phyloP scores from a whole-genome alignment of 1,284 basidiomycete species.

The Phellopilus nigrolimitatus region DNA sequence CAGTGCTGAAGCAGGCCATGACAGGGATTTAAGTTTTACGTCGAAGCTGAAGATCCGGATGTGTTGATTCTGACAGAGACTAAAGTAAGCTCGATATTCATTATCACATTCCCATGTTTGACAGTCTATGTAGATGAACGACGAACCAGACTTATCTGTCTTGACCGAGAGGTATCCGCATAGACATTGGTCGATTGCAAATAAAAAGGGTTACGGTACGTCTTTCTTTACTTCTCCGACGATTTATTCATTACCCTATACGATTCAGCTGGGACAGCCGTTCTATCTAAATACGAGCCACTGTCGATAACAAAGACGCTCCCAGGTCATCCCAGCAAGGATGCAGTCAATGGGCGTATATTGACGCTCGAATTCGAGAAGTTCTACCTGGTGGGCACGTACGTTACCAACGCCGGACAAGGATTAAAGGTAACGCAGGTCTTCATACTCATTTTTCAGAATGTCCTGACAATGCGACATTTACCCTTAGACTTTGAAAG shows the following conservation, averaged over 20 bases:
- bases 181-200: conserved; percentile 70
- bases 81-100: conserved; percentile 43
- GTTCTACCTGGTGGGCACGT: conserved; percentile 74
- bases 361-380: conserved; percentile 76
- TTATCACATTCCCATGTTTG: conserved; percentile 5
- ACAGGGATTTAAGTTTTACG: conserved; percentile 75
- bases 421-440: conserved; percentile 59
- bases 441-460: conserved; percentile 7
- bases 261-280: conserved; percentile 68
- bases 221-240: background rate
- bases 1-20: background rate
- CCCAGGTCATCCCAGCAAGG: conserved; percentile 65
- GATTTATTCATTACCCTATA: conserved; percentile 1
- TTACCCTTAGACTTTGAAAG: conserved; percentile 54
- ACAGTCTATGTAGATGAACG: conserved; percentile 48
- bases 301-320: conserved; percentile 61
- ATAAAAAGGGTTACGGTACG: conserved; percentile 73
- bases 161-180: conserved; percentile 59
- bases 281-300: conserved; percentile 76
- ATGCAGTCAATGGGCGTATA: conserved; percentile 66
- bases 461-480: conserved; percentile 4
- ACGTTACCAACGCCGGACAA: conserved; percentile 82
- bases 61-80: conserved; percentile 79
- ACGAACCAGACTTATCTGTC: conserved; percentile 53
- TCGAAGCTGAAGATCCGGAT: conserved; percentile 81